A percentile compares a stretch with the other conserved stretches of the same genome.
Conservation (phyloP, 805 yeast species). For the Maudiozyma turicensis region DNA sequence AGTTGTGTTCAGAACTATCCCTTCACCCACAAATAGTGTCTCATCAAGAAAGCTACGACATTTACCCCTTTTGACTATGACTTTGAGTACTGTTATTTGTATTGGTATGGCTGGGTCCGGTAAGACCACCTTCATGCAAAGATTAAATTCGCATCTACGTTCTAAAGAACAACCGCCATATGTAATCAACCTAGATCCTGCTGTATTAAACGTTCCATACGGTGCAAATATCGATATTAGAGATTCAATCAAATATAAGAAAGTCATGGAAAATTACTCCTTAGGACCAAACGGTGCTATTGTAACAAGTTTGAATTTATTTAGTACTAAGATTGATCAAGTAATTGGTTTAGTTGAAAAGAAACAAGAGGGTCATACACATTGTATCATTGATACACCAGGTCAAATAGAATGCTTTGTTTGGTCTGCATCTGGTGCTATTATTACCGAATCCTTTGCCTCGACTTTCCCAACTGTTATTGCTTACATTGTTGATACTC, state of each 20-base stretch:
- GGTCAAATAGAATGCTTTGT: slow-evolving; percentile 98
- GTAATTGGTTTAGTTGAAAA: slow-evolving; percentile 80
- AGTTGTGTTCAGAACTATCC: too few relatives aligned
- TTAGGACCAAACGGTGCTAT: slow-evolving; percentile 98
- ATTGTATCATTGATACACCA: slow-evolving; percentile 91
- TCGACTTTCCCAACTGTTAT: slow-evolving; percentile 91
- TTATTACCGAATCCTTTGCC: slow-evolving; percentile 93
- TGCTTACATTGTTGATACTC: slow-evolving; percentile 94
- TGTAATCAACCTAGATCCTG: slow-evolving; percentile 92
- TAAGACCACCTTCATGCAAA: slow-evolving; percentile 94
- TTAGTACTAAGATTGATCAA: slow-evolving; percentile 93
- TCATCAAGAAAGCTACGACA: too few relatives aligned
- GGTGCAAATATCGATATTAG: slow-evolving; percentile 92
- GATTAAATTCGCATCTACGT: slow-evolving; percentile 84
- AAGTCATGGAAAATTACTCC: slow-evolving; percentile 92
- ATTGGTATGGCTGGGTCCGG: slow-evolving; percentile 77
- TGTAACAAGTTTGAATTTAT: slow-evolving; percentile 85
- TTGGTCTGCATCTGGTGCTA: slow-evolving; percentile 97
- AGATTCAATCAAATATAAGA: slow-evolving; percentile 89
- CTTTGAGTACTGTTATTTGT: slow-evolving; percentile 38
- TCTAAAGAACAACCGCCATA: slow-evolving; percentile 68
- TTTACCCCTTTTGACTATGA: slow-evolving; percentile 16
- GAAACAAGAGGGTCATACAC: slow-evolving; percentile 43
- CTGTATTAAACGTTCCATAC: slow-evolving; percentile 87
- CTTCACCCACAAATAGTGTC: too few relatives aligned